Conservation (phyloP, 306 rosid species). For the Betula pendula region DNA sequence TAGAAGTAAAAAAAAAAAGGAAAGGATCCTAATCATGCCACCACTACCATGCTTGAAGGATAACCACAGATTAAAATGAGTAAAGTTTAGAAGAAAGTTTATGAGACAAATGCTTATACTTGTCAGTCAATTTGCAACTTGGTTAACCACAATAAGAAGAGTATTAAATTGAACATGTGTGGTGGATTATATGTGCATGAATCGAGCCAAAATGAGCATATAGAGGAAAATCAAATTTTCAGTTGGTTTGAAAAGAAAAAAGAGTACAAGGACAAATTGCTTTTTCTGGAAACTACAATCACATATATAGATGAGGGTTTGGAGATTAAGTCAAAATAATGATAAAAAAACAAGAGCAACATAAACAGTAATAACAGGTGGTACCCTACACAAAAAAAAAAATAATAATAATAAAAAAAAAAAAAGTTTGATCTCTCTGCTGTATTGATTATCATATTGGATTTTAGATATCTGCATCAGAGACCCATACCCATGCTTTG, state of each 20-base stretch:
- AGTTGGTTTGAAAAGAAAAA: not conserved
- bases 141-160: not conserved
- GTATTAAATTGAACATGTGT: not conserved
- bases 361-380: not conserved
- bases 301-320: not conserved
- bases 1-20: not conserved
- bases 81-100: not conserved
- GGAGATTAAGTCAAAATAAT: not conserved
- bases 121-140: not conserved
- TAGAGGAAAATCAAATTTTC: not conserved
- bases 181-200: not conserved
- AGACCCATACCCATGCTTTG: not conserved
- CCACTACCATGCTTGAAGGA: not conserved
- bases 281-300: not conserved
- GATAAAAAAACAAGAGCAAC: not conserved
- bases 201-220: not conserved
- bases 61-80: not conserved
- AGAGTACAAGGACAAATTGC: not conserved
- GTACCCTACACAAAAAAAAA: not conserved
- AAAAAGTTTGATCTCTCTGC: not conserved
- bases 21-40: not conserved
- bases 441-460: not conserved
- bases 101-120: not conserved
- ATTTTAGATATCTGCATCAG: not conserved
- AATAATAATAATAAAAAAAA: too few species aligned